A percentile compares a stretch with the other conserved stretches of the same genome.
Evolutionary conservation across 352 stramenopile species (phyloP).

Genomic region (Globisporangium takayamanum): DNA sequence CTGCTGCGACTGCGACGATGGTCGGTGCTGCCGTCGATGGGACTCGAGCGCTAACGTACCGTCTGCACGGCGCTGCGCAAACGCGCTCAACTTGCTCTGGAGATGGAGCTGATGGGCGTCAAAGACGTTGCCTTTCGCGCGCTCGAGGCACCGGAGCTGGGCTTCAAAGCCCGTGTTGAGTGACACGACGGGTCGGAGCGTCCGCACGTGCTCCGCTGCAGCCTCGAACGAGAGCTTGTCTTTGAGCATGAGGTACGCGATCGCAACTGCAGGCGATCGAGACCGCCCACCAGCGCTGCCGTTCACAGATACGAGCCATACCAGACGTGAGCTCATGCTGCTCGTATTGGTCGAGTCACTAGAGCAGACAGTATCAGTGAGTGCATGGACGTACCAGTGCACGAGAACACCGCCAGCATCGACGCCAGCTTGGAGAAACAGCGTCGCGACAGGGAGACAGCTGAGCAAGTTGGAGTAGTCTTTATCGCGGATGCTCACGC

Average conservation of each 20-base stretch:
- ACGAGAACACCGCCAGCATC: constrained; percentile 66
- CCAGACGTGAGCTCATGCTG: too few relatives aligned
- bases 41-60: constrained; percentile 18
- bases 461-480: constrained; percentile 86
- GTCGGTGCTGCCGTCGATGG: constrained; percentile 19
- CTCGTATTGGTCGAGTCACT: background rate
- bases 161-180: constrained; percentile 83
- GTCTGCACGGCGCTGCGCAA: constrained; percentile 33
- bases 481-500: constrained; percentile 86
- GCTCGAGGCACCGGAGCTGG: constrained; percentile 72
- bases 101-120: constrained; percentile 73
- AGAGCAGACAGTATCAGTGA: background rate
- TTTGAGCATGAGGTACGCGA: constrained; percentile 79
- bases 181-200: constrained; percentile 52
- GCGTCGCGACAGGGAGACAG: constrained; percentile 59
- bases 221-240: constrained; percentile 45
- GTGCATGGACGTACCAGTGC: constrained; percentile 44
- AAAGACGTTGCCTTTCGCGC: constrained; percentile 64
- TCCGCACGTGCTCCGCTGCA: constrained; percentile 42
- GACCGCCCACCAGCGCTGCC: constrained; percentile 64
- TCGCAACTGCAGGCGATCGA: constrained; percentile 70
- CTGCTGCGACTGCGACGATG: background rate
- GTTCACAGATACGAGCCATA: background rate
- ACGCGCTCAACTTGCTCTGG: constrained; percentile 22
- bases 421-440: constrained; percentile 79